Percentiles rank a stretch among this genome's conserved stretches.
Conservation (phyloP, 306 rosid genomes). For the Ceratonia siliqua region DNA sequence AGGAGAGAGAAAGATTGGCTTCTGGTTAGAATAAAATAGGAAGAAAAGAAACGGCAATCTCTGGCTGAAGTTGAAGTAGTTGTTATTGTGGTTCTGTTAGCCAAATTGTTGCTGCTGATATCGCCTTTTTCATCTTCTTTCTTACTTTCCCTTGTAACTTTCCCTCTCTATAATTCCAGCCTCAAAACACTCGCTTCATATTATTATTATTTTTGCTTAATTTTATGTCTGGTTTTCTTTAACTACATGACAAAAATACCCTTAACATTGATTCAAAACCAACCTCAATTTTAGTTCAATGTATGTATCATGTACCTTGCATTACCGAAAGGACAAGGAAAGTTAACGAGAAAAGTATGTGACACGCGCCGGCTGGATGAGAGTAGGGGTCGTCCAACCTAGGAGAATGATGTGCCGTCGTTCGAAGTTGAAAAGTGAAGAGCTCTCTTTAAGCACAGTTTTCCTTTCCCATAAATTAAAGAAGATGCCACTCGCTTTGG, state of each 20-base stretch:
- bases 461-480: neutral
- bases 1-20: constrained; percentile 32
- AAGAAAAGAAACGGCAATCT: constrained; percentile 57
- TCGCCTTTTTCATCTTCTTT: constrained; percentile 14
- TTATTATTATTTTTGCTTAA: neutral
- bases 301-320: neutral
- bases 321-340: neutral
- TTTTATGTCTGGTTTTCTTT: neutral
- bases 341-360: neutral
- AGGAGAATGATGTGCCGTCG: constrained; percentile 5
- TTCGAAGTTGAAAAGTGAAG: constrained; percentile 2
- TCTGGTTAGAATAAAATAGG: constrained; percentile 13
- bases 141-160: neutral
- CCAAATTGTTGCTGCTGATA: constrained; percentile 10
- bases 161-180: constrained; percentile 30
- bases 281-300: neutral
- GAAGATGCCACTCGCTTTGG: constrained; percentile 13
- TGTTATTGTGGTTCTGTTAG: constrained; percentile 34
- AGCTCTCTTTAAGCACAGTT: constrained; percentile 9
- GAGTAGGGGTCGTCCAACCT: constrained; percentile 12
- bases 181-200: constrained; percentile 4
- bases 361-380: constrained; percentile 7
- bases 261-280: neutral
- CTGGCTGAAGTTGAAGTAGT: constrained; percentile 51
- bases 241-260: constrained; percentile 28